Conservation (phyloP, 352 stramenopile species). For the Phytophthora pinifolia region DNA sequence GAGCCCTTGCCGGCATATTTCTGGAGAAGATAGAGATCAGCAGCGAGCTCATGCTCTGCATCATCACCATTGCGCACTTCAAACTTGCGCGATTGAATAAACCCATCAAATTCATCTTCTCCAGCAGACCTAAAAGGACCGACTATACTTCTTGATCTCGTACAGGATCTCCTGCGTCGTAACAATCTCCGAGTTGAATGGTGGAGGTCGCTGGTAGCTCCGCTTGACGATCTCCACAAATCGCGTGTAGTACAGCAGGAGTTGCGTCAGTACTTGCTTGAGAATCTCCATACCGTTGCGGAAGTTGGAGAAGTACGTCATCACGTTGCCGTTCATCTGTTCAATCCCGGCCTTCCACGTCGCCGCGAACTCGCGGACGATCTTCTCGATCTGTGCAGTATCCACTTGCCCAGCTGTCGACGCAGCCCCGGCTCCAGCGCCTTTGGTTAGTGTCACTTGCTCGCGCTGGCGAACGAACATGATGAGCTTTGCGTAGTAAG, state of each 20-base stretch:
- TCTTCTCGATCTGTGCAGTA: slow-evolving; percentile 89
- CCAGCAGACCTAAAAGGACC: slow-evolving; percentile 77
- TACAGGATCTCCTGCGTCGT: slow-evolving; percentile 96
- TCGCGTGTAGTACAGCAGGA: slow-evolving; percentile 98
- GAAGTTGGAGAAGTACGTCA: slow-evolving; percentile 98
- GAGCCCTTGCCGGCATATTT: not conserved
- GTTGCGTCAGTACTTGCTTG: slow-evolving; percentile 98
- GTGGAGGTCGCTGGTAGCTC: slow-evolving; percentile 73
- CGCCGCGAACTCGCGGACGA: slow-evolving; percentile 95
- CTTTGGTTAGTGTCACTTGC: slow-evolving; percentile 56
- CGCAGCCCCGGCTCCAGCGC: slow-evolving; percentile 9
- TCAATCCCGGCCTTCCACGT: slow-evolving; percentile 97
- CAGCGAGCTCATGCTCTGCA: slow-evolving; percentile 12
- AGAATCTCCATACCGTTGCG: slow-evolving; percentile 99
- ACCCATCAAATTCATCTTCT: slow-evolving; percentile 13
- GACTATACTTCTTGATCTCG: slow-evolving; percentile 98
- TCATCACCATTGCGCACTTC: slow-evolving; percentile 4
- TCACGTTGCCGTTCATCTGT: slow-evolving; percentile 97
- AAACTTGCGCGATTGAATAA: slow-evolving; percentile 21
- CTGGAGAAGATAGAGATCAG: slow-evolving; percentile 17
- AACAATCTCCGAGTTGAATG: slow-evolving; percentile 94
- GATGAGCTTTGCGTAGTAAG: slow-evolving; percentile 96
- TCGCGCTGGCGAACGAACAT: slow-evolving; percentile 97
- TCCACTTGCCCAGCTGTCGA: slow-evolving; percentile 65
- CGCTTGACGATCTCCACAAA: slow-evolving; percentile 98